A percentile compares a stretch with the other conserved stretches of the same genome.
Conservation (phyloP, 768 basidiomycete genomes). For the Clavulina sp. region DNA sequence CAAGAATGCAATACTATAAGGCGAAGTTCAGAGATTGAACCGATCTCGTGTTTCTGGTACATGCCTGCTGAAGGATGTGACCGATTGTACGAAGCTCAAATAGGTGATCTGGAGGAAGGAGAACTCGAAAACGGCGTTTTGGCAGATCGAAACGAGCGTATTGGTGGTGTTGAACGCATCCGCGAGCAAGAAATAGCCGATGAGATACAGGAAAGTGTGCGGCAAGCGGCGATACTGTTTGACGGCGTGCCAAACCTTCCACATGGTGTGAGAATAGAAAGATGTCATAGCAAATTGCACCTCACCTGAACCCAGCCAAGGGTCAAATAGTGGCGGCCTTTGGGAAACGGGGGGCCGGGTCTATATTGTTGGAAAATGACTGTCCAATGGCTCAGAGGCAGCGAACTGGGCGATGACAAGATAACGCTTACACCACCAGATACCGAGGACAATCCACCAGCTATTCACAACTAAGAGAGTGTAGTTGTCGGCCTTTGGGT, state of each 20-base stretch:
- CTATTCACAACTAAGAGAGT: slow-evolving; percentile 47
- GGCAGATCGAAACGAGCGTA: slow-evolving; percentile 56
- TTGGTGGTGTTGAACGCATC: slow-evolving; percentile 69
- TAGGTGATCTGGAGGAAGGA: slow-evolving; percentile 72
- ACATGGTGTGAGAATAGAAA: background rate
- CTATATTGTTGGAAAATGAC: slow-evolving; percentile 73
- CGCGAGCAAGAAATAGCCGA: slow-evolving; percentile 61
- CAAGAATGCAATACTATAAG: no score
- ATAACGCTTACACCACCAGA: slow-evolving; percentile 65
- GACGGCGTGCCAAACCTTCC: slow-evolving; percentile 55
- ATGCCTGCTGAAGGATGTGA: slow-evolving; percentile 49
- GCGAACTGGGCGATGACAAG: background rate
- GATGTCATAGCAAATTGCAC: background rate
- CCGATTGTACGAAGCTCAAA: slow-evolving; percentile 49
- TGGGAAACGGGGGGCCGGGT: slow-evolving; percentile 61
- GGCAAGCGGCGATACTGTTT: slow-evolving; percentile 65
- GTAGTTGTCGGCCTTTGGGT: slow-evolving; percentile 59
- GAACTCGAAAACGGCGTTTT: slow-evolving; percentile 64
- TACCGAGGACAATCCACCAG: slow-evolving; percentile 62
- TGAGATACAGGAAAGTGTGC: slow-evolving; percentile 65
- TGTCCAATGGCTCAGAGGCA: slow-evolving; percentile 17
- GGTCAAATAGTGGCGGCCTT: slow-evolving; percentile 57
- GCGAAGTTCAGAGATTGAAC: no score
- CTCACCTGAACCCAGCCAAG: slow-evolving; percentile 72
- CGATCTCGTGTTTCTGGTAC: no score